These are phyloP conservation scores for Aspergillus steynii DNA, from an alignment of 495 filamentous ascomycete genomes.

Conservation along the genomic window DNA sequence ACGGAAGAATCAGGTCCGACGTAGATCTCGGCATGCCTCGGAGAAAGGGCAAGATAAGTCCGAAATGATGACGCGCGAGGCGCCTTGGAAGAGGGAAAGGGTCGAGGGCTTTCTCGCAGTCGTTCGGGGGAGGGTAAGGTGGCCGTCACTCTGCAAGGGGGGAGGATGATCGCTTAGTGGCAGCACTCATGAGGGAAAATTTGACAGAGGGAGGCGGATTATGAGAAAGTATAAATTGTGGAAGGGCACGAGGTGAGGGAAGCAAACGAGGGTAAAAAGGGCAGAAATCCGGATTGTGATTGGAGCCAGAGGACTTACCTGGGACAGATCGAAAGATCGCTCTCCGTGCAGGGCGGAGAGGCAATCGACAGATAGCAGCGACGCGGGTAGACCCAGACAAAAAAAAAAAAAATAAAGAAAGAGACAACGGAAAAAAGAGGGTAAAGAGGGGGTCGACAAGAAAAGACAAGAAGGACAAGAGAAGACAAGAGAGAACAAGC, in stretches of 20 bases:
- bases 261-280: not conserved
- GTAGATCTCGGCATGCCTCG: constrained; percentile 17
- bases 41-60: constrained; percentile 3
- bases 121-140: not conserved
- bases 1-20: constrained; percentile 4
- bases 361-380: not conserved
- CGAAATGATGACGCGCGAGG: constrained; percentile 9
- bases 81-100: constrained; percentile 2
- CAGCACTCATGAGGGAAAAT: not conserved
- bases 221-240: not conserved
- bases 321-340: not conserved
- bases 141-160: not conserved
- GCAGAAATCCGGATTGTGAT: not conserved
- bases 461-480: constrained; percentile 23
- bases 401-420: constrained; percentile 8
- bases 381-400: not conserved
- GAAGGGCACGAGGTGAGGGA: not conserved
- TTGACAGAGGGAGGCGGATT: not conserved
- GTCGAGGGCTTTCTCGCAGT: not conserved
- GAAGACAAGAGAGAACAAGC: constrained; percentile 21
- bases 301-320: not conserved
- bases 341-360: not conserved
- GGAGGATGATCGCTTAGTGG: not conserved
- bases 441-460: constrained; percentile 15
- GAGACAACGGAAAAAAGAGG: constrained; percentile 6